phyloP scores from a whole-genome alignment of 176 grass and related monocot species.

The Oryza glumipatula region DNA sequence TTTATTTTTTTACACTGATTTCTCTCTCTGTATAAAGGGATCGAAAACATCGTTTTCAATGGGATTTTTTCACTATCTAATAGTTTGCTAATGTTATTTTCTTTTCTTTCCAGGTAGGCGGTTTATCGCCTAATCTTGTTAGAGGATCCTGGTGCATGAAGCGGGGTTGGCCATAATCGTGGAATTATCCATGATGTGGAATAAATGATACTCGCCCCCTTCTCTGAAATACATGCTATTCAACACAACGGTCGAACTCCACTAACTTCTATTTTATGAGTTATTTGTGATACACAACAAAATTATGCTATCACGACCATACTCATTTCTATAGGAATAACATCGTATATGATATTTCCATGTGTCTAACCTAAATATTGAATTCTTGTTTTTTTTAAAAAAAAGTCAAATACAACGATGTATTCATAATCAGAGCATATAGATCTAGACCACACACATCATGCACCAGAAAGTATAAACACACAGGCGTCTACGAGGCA shows the following conservation, averaged over 20 bases:
- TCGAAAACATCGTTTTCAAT: too few species aligned
- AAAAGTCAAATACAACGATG: neutral
- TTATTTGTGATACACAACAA: too few species aligned
- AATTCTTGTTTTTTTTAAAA: neutral
- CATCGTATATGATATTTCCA: neutral
- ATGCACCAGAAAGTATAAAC: neutral
- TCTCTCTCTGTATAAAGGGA: neutral
- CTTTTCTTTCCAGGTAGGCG: neutral
- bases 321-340: neutral
- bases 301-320: neutral
- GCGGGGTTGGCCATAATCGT: too few species aligned
- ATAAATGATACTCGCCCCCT: too few species aligned
- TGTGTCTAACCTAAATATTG: neutral
- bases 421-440: neutral
- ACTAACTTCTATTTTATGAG: too few species aligned
- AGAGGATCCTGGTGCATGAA: too few species aligned
- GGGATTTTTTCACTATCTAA: neutral
- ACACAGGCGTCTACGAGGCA: neutral
- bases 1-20: too few species aligned
- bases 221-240: too few species aligned
- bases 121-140: too few species aligned
- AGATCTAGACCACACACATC: constrained; percentile 36
- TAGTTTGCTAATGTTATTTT: neutral
- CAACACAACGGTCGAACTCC: too few species aligned
- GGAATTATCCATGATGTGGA: too few species aligned